phyloP scores from a whole-genome alignment of 2,329 filamentous ascomycete genomes.

The Aureobasidium sp. region DNA sequence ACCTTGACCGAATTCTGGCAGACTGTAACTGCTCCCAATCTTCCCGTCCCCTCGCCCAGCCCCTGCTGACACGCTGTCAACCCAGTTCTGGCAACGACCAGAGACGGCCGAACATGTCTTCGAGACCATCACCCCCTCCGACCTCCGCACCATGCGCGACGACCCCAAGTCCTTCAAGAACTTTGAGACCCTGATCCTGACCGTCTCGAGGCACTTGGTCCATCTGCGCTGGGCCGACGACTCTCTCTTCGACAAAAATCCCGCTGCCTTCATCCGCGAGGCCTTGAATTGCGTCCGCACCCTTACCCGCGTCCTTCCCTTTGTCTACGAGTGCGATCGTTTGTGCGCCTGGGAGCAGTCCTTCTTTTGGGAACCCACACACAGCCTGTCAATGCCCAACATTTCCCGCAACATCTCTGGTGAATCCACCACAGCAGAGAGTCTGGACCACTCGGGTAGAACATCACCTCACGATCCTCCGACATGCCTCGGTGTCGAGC shows the following conservation, averaged over 20 bases:
- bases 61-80: background rate
- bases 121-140: constrained; percentile 48
- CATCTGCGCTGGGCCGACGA: constrained; percentile 79
- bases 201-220: constrained; percentile 73
- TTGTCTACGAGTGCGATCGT: constrained; percentile 80
- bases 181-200: constrained; percentile 78
- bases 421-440: constrained; percentile 43
- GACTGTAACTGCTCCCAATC: constrained; percentile 5
- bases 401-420: background rate
- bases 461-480: background rate
- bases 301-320: constrained; percentile 81
- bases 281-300: constrained; percentile 94
- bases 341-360: constrained; percentile 78
- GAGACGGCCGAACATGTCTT: constrained; percentile 95
- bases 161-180: constrained; percentile 62
- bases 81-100: constrained; percentile 91
- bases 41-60: background rate
- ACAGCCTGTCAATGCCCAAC: background rate
- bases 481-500: constrained; percentile 58
- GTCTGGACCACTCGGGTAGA: background rate
- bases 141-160: constrained; percentile 83
- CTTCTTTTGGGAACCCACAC: constrained; percentile 68
- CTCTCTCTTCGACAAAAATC: constrained; percentile 40
- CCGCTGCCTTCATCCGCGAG: constrained; percentile 39
- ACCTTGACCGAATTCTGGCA: constrained; percentile 17